Base-by-base conservation (phyloP, 1,139 yeast species). In the Saccharomyces pastorianus region DNA sequence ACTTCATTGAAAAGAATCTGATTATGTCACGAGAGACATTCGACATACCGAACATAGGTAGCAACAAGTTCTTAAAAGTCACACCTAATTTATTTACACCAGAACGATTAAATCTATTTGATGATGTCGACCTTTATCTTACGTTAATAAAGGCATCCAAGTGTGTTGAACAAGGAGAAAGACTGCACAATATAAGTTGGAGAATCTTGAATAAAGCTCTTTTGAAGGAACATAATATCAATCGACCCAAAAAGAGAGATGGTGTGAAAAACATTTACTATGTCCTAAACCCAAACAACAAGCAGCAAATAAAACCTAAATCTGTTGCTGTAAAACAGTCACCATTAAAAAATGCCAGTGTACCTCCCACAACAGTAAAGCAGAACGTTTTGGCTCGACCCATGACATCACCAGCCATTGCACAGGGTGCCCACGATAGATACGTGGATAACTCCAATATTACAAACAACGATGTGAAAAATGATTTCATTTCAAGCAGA, bases 181-280 rank as follows among this genome's bases (percentile, higher is more conserved):
- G 72, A 47, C 53, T 68, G 54, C 62, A 63, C 27, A 69, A 68
- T 54, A 58, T 69, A 6, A 64, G 70, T 34, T 66, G 69, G 68
- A 58, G 73, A 51, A 66, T 69, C 9, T 50, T 68, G 41, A 68
- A 68, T 52, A 69, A 68, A 56, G 65, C 70, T 7, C 32, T 66
- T 49, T 55, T 65, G 44, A 65, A 60, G 54, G 63, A 65, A 42
- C 59, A 61, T 32, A 56, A 64, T 49, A 59, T 66, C n/a, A 66
- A 66, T 54, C 59, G 53, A 52, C 59, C 67, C 3, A 64, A 65
- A 58, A 69, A 64, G 48, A 59, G 64, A 50, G 72, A 69, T 47
- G 72, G 71, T 25, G 69, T 68, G n/a, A 64, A 61, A 51, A 68
- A 61, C 53, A 55, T 68, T 49, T 69, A 67, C 53, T 55, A 63